Conservation (phyloP, 805 yeast genomes). For the Jamesozyma gamospora region DNA sequence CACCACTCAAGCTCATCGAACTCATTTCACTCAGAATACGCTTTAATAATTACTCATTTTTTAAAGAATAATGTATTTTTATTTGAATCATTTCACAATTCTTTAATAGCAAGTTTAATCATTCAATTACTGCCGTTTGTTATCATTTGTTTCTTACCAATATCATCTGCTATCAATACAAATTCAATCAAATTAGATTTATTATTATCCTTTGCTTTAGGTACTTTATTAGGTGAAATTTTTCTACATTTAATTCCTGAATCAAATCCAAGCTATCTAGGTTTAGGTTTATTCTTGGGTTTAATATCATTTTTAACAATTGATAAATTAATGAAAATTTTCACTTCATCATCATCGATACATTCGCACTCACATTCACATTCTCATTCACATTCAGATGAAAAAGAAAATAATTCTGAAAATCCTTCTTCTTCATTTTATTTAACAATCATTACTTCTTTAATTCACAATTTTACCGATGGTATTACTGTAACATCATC, state of each 20-base stretch:
- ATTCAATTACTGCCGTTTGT: constrained; percentile 59
- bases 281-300: constrained; percentile 50
- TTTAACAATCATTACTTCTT: constrained; percentile 58
- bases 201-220: constrained; percentile 57
- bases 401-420: constrained; percentile 1
- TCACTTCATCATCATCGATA: constrained; percentile 16
- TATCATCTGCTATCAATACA: neutral
- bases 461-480: constrained; percentile 67
- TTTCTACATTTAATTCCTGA: constrained; percentile 66
- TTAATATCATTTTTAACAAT: constrained; percentile 50
- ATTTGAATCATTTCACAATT: constrained; percentile 43
- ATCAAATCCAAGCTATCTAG: constrained; percentile 34
- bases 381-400: constrained; percentile 31
- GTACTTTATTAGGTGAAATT: constrained; percentile 67
- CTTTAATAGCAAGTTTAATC: constrained; percentile 52
- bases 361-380: constrained; percentile 37
- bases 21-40: neutral
- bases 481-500: constrained; percentile 68
- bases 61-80: constrained; percentile 13
- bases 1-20: neutral
- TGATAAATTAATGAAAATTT: constrained; percentile 51
- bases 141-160: constrained; percentile 46
- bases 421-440: constrained; percentile 37
- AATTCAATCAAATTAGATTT: constrained; percentile 24
- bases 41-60: constrained; percentile 1